Percentiles rank a stretch among this genome's conserved stretches.
These are phyloP conservation scores for Apiotrichum porosum DNA, from an alignment of 1,284 basidiomycete genomes.

Conservation along the genomic window DNA sequence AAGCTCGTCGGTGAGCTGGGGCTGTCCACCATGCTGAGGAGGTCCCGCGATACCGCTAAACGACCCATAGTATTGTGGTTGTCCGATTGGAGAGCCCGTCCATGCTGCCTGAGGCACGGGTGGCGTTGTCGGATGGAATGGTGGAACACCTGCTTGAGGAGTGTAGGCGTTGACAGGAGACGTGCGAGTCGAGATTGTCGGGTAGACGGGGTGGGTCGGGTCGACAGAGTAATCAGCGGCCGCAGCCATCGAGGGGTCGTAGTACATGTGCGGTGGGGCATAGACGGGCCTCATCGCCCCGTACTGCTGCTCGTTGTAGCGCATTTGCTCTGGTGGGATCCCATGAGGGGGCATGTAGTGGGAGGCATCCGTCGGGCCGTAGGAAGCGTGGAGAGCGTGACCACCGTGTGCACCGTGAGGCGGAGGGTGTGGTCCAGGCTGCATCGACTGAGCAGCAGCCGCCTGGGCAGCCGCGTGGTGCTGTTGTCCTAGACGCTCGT, in stretches of 20 bases:
- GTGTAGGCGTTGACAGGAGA: conserved; percentile 7
- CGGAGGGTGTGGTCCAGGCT: neutral
- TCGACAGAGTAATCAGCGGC: conserved; percentile 5
- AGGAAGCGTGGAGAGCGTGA: neutral
- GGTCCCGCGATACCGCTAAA: conserved; percentile 7
- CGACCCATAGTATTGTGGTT: conserved; percentile 8
- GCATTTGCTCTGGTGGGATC: conserved; percentile 8
- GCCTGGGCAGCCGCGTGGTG: neutral
- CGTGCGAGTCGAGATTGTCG: conserved; percentile 4
- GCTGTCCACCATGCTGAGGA: conserved; percentile 7
- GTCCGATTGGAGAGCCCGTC: conserved; percentile 3
- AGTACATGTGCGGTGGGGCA: conserved; percentile 13
- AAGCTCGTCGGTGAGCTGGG: conserved; percentile 4
- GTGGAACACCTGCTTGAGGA: neutral
- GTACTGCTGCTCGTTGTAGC: conserved; percentile 10
- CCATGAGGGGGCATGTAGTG: conserved; percentile 10
- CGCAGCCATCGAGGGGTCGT: conserved; percentile 9
- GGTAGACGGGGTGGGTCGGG: conserved; percentile 5
- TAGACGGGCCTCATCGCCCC: conserved; percentile 7
- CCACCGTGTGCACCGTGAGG: neutral
- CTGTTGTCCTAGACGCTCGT: neutral
- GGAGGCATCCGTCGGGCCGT: conserved; percentile 4
- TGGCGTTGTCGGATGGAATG: conserved; percentile 12
- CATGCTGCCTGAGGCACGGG: conserved; percentile 11
- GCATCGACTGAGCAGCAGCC: neutral